A percentile compares a stretch with the other conserved stretches of the same genome.
phyloP scores from a whole-genome alignment of 75 land plant genomes.

The Azolla pinnata region DNA sequence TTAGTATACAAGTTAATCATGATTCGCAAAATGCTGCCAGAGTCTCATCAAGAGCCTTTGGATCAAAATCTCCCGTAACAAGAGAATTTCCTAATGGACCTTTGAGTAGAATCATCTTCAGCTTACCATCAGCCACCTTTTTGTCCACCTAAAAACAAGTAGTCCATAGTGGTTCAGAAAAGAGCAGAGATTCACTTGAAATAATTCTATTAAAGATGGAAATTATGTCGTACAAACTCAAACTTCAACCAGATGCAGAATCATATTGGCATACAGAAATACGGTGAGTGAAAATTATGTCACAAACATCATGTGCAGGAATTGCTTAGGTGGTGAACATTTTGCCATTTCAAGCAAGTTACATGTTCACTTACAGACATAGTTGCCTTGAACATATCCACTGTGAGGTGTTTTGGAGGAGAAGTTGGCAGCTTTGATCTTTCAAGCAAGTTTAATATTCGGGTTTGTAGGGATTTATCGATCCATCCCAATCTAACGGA shows the following conservation, averaged over 20 bases:
- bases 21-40: constrained; percentile 65
- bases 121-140: constrained; percentile 95
- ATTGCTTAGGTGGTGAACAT: too few species aligned
- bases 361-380: constrained; percentile 89
- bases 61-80: constrained; percentile 84
- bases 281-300: too few species aligned
- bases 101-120: constrained; percentile 80
- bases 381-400: constrained; percentile 65
- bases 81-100: constrained; percentile 90
- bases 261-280: too few species aligned
- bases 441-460: constrained; percentile 39
- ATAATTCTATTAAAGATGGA: too few species aligned
- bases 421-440: constrained; percentile 61
- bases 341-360: too few species aligned
- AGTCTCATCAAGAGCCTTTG: constrained; percentile 69
- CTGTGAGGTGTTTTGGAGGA: constrained; percentile 71
- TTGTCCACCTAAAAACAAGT: constrained; percentile 89
- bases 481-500: constrained; percentile 89
- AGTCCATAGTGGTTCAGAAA: constrained; percentile 1
- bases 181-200: background rate
- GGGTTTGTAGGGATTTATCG: constrained; percentile 52
- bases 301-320: too few species aligned
- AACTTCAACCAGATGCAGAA: too few species aligned
- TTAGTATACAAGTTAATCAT: too few species aligned
- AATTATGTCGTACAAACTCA: too few species aligned